Evolutionary conservation across 139 green algal species (phyloP).

Genomic region (Desmodesmus armatus): DNA sequence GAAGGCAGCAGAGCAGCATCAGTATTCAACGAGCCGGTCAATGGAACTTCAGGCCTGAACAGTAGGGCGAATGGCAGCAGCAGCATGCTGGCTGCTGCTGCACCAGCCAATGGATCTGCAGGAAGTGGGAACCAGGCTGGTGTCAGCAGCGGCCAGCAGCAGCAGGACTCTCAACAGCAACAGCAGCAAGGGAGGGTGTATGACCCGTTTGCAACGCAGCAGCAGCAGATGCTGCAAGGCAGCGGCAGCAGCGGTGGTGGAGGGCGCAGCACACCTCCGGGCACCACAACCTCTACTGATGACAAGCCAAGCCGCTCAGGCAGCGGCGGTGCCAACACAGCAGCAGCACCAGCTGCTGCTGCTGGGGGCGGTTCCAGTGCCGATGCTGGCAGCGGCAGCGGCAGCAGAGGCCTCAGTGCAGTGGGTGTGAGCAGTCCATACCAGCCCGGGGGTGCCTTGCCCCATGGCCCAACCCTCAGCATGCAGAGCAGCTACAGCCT

Average conservation of each 20-base stretch:
- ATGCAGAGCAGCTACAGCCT: constrained; percentile 35
- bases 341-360: neutral
- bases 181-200: neutral
- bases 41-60: too few species aligned
- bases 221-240: constrained; percentile 7
- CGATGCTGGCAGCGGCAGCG: neutral
- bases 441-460: neutral
- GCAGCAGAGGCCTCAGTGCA: neutral
- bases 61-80: neutral
- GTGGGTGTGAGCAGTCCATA: neutral
- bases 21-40: too few species aligned
- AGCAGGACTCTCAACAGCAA: neutral
- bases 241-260: neutral
- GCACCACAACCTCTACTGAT: neutral
- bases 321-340: neutral
- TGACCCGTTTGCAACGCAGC: neutral
- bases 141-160: constrained; percentile 15
- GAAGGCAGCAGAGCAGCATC: constrained; percentile 10
- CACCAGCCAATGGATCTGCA: neutral
- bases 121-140: too few species aligned
- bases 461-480: neutral
- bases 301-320: neutral
- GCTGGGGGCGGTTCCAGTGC: neutral
- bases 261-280: neutral
- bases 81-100: neutral